Conservation (phyloP, 2,329 filamentous ascomycete genomes). For the Sclerotinia trifoliorum region DNA sequence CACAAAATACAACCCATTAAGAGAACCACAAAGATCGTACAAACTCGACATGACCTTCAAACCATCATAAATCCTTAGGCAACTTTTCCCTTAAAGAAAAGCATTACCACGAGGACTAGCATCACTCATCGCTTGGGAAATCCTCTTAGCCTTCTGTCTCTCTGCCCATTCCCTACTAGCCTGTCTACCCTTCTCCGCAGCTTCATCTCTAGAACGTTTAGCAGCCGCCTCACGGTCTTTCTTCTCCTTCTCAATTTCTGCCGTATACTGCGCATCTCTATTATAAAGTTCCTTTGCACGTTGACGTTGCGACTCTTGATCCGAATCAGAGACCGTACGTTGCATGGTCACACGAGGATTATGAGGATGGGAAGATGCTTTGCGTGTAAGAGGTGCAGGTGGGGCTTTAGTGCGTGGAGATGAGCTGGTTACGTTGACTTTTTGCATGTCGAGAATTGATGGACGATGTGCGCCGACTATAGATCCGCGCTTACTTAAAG, state of each 20-base stretch:
- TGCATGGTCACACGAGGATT: slow-evolving; percentile 39
- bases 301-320: slow-evolving; percentile 51
- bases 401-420: slow-evolving; percentile 34
- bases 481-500: slow-evolving; percentile 36
- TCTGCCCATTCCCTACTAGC: slow-evolving; percentile 63
- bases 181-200: slow-evolving; percentile 59
- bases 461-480: slow-evolving; percentile 39
- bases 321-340: slow-evolving; percentile 51
- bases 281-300: slow-evolving; percentile 55
- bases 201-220: slow-evolving; percentile 56
- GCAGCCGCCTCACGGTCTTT: slow-evolving; percentile 54
- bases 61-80: neutral
- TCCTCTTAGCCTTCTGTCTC: slow-evolving; percentile 46
- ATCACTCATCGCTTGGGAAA: slow-evolving; percentile 28
- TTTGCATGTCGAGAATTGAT: slow-evolving; percentile 40
- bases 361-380: slow-evolving; percentile 30
- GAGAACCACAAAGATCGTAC: neutral
- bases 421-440: slow-evolving; percentile 33
- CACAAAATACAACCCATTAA: neutral
- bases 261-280: slow-evolving; percentile 50
- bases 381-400: slow-evolving; percentile 27
- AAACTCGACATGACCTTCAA: neutral
- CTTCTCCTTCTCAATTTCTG: slow-evolving; percentile 53
- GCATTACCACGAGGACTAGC: slow-evolving; percentile 35
- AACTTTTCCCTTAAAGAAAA: slow-evolving; percentile 26